A percentile compares a stretch with the other conserved stretches of the same genome.
Evolutionary conservation across 768 basidiomycete genomes (phyloP).

Genomic region (Pluteus cervinus): DNA sequence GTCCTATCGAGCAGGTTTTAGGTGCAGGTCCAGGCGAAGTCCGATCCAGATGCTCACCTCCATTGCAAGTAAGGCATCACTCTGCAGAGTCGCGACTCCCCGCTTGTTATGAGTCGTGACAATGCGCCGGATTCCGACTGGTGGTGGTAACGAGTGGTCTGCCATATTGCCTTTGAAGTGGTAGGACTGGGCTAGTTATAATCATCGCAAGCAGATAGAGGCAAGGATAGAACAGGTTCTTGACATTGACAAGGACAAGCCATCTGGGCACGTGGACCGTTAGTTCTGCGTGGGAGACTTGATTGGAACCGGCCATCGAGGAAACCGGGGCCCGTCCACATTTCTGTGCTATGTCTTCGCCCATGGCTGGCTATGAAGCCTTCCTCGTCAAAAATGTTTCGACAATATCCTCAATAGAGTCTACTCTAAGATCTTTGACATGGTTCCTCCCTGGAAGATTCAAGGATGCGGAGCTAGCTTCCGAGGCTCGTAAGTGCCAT

Average conservation of each 20-base stretch:
- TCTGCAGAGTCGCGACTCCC: slow-evolving; percentile 36
- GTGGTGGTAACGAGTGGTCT: too few relatives aligned
- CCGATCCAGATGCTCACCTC: slow-evolving; percentile 17
- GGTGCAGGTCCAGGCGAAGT: neutral
- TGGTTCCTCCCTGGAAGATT: slow-evolving; percentile 97
- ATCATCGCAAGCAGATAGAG: too few relatives aligned
- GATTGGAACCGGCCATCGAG: too few relatives aligned
- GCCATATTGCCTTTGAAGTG: too few relatives aligned
- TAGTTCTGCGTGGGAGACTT: too few relatives aligned
- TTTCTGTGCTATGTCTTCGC: slow-evolving; percentile 69
- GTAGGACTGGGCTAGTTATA: too few relatives aligned
- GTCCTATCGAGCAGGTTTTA: slow-evolving; percentile 15
- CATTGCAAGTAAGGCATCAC: slow-evolving; percentile 23
- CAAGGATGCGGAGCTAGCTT: slow-evolving; percentile 94
- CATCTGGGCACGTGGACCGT: too few relatives aligned
- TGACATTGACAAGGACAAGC: too few relatives aligned
- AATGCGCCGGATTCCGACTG: slow-evolving; percentile 47
- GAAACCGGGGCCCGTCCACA: too few relatives aligned
- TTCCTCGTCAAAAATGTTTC: slow-evolving; percentile 83
- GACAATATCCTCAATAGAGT: slow-evolving; percentile 84
- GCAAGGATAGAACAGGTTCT: too few relatives aligned
- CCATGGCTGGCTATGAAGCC: slow-evolving; percentile 69
- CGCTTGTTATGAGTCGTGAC: slow-evolving; percentile 42
- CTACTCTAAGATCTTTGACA: slow-evolving; percentile 80
- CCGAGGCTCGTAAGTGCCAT: slow-evolving; percentile 78